Base-by-base conservation (phyloP, 2,329 filamentous ascomycete species). In the Fusarium caatingaense region DNA sequence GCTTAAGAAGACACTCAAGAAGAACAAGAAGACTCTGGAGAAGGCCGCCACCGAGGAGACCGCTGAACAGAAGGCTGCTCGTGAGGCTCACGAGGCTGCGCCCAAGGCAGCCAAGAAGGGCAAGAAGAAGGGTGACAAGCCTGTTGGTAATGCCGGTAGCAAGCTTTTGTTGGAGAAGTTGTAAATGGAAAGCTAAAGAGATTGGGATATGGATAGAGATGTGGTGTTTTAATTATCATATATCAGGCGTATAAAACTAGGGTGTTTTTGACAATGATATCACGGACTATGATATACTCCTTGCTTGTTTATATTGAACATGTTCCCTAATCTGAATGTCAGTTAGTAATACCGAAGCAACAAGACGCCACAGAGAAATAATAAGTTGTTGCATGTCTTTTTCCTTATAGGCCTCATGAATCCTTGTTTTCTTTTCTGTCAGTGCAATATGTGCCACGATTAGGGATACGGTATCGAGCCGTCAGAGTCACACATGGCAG, bases 1-100 rank as follows among this genome's bases (percentile, higher is more conserved):
- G 74, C 83, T 97, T 55, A 83, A 90, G 76, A 89, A 90, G 78
- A 87, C 84, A 16, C 81, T 98, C 72, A 91, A 89, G 82, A 91
- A 92, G 82, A 88, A 90, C 72, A 92, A 89, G 84, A 90, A 91
- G 81, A 82, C 83, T 64, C 82, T 97, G 60, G 85, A 93, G 76
- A 89, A 87, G 78, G 91, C 91, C 12, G 89, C 91, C 3, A 85
- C 79, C 47, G 87, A 86, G 74, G 87, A 85, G 82, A 89, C 83
- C 21, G 76, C 80, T 8, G 84, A 85, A 76, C 87, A 87, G 77
- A 86, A 83, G 76, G 81, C 80, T 2, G 84, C 79, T 74, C 85
- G 82, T 50, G 84, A 85, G 72, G 85, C 83, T 34, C 84, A 84
- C 45, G 83, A 81, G 55, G 80, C 81, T 44, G 80, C 80, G 32